phyloP scores from a whole-genome alignment of 176 grass and related monocot species.

The sorghum (Sorghum bicolor) region DNA sequence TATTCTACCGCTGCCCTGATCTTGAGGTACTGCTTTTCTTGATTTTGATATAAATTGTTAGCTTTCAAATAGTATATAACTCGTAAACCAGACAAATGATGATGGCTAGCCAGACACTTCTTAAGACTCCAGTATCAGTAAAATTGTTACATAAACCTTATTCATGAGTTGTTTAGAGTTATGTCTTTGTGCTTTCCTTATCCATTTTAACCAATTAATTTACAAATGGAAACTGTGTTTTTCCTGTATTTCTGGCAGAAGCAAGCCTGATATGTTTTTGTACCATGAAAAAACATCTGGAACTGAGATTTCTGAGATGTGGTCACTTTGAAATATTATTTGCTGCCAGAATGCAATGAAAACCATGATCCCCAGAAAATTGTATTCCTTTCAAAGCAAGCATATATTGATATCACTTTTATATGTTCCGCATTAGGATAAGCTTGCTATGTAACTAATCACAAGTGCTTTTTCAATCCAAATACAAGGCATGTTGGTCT shows the following conservation, averaged over 20 bases:
- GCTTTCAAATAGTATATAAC: no score
- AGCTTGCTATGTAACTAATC: background rate
- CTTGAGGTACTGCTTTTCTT: constrained; percentile 63
- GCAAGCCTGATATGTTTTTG: background rate
- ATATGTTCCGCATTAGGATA: background rate
- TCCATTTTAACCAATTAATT: background rate
- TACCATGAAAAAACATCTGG: background rate
- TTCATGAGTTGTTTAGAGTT: background rate
- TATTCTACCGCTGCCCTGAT: constrained; percentile 85
- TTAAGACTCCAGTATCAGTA: background rate
- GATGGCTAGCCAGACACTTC: background rate
- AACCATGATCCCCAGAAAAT: background rate
- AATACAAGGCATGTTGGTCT: no score
- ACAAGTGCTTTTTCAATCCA: no score
- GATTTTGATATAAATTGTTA: background rate
- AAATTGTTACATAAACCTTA: background rate
- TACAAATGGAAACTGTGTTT: background rate
- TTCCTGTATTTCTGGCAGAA: background rate
- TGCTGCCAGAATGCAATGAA: background rate
- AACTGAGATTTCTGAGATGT: background rate
- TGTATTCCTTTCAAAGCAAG: background rate
- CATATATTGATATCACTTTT: background rate
- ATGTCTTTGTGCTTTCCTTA: background rate
- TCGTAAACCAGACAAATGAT: background rate
- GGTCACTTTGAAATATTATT: background rate